Percentiles rank a stretch among this genome's conserved stretches.
phyloP scores from a whole-genome alignment of 306 rosid genomes.

The Urtica urens region DNA sequence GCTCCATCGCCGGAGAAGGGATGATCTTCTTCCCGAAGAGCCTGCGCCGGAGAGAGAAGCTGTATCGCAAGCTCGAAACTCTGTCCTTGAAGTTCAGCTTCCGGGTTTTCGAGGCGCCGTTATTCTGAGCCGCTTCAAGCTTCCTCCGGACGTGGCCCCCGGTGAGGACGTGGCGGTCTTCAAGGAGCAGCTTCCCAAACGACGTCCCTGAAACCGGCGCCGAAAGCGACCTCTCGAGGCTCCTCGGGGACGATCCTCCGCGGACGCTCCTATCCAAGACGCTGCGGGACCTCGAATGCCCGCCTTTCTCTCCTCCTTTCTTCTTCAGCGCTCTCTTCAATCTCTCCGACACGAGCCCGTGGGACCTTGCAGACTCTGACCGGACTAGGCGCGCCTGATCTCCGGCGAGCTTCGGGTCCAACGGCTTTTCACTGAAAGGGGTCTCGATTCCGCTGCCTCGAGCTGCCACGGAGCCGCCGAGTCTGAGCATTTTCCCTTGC shows the following conservation, averaged over 20 bases:
- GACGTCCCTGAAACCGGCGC: conserved; percentile 97
- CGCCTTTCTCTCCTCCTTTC: conserved; percentile 31
- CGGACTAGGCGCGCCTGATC: conserved; percentile 43
- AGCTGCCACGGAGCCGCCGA: conserved; percentile 40
- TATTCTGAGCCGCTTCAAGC: conserved; percentile 66
- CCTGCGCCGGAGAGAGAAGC: conserved; percentile 58
- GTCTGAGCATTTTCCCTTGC: conserved; percentile 52
- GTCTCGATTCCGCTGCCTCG: conserved; percentile 84
- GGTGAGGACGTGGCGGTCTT: conserved; percentile 76
- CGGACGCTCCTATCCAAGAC: conserved; percentile 32
- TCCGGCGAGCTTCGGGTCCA: conserved; percentile 61
- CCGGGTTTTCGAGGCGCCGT: conserved; percentile 33
- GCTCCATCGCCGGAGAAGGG: conserved; percentile 45
- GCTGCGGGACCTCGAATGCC: conserved; percentile 32
- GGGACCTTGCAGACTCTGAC: conserved; percentile 69
- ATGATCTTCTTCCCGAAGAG: conserved; percentile 67
- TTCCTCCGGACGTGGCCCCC: conserved; percentile 85
- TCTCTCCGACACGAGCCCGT: conserved; percentile 55
- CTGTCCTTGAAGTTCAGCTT: conserved; percentile 72
- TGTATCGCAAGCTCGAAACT: conserved; percentile 68
- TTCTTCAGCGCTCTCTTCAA: conserved; percentile 41
- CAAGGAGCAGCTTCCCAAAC: conserved; percentile 97
- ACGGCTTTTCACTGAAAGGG: conserved; percentile 59
- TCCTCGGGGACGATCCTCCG: conserved; percentile 66
- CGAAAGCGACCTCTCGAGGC: conserved; percentile 79